These are phyloP conservation scores for Yamagishiella unicocca DNA, from an alignment of 139 green algal genomes.

Conservation along the genomic window DNA sequence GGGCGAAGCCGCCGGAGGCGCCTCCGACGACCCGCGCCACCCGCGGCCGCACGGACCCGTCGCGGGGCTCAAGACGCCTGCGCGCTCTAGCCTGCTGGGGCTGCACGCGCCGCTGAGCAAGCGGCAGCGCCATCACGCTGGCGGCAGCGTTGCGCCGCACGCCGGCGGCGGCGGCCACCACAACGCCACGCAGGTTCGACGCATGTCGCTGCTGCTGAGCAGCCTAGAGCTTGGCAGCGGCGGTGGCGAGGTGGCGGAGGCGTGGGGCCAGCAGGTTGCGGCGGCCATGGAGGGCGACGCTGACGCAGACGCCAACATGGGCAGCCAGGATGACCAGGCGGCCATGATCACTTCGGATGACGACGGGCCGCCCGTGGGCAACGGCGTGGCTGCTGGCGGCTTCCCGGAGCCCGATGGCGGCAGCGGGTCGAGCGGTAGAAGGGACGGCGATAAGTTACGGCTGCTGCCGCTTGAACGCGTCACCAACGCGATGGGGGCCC, in stretches of 20 bases:
- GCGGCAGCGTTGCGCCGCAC: no score
- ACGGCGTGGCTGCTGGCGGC: no score
- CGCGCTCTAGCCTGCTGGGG: not conserved
- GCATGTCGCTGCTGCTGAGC: constrained; percentile 25
- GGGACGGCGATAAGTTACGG: no score
- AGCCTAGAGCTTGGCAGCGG: not conserved
- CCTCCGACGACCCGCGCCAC: constrained; percentile 2
- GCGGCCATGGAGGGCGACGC: not conserved
- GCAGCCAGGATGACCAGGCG: not conserved
- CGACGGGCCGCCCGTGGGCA: not conserved
- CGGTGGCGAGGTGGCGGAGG: not conserved
- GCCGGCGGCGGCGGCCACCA: not conserved
- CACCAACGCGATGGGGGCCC: no score
- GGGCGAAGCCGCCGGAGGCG: not conserved
- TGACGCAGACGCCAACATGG: constrained; percentile 6
- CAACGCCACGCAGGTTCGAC: not conserved
- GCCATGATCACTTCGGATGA: constrained; percentile 17
- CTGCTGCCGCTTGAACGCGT: no score
- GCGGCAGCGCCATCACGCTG: constrained; percentile 6
- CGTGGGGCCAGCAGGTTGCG: not conserved
- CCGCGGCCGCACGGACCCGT: not conserved
- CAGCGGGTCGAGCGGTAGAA: no score
- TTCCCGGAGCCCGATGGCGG: no score
- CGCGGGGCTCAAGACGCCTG: not conserved
- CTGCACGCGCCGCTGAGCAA: constrained; percentile 11